Base-by-base conservation (phyloP, 2,329 filamentous ascomycete genomes). In the Pseudogymnoascus sp. region DNA sequence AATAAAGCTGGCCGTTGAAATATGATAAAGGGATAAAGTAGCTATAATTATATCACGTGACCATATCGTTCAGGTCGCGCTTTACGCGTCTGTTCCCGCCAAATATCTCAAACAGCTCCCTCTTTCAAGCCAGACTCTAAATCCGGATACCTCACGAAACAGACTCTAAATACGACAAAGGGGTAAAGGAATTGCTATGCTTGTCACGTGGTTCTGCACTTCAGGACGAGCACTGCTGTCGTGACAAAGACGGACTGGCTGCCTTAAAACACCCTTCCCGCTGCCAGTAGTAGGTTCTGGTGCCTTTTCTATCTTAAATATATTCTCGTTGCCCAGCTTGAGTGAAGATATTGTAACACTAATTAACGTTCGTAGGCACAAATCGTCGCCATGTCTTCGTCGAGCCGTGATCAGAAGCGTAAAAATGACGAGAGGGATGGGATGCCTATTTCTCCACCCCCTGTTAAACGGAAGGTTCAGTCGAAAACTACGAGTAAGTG, bases 401-500 rank as follows among this genome's bases (percentile, higher is more conserved):
- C 43, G 1, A n/a, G 8, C 43, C 43, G 43, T 6, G 43, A 54
- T 25, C 43, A 20, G 8, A 54, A 54, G 43, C n/a, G 43, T 9
- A 54, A 54, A 25, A 54, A 54, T 6, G 43, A 54, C 1, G 43
- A 54, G 11, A 20, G 25, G 7, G 43, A 54, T 6, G 63, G 68
- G 38, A 63, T 60, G 18, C 63, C 68, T 12, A 60, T 71, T 30
- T 72, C 70, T 47, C 71, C 70, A 54, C 71, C 70, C n/a, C 69
- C 69, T 20, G 43, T 69, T 8, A 69, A 70, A 54, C 68, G 70
- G 14, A 74, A 72, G 61, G 64, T 73, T 11, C 65, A 70, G 32
- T 72, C 72, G 14, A 70, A 66, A 2, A 73, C 70, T 18, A 74
- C 71, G 43, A 64, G 71, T 73, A 67, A 61, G 67, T 58, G 12